These are phyloP conservation scores for Venturia carpophila DNA, from an alignment of 2,329 filamentous ascomycete genomes.

Conservation along the genomic window DNA sequence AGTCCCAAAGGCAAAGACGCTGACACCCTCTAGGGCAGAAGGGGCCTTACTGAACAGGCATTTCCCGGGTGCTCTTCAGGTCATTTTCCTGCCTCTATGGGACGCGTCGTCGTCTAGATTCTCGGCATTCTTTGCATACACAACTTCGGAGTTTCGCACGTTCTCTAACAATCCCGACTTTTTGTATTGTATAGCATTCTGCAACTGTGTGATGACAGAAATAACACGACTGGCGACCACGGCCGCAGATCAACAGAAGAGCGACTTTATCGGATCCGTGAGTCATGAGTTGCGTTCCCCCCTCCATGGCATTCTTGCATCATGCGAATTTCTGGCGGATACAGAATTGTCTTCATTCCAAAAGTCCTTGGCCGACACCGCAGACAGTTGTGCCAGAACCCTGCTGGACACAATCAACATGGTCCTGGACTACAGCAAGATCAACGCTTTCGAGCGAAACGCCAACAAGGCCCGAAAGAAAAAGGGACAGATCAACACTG, in stretches of 20 bases:
- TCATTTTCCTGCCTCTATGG: slow-evolving; percentile 46
- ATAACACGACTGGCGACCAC: slow-evolving; percentile 34
- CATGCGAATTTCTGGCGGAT: slow-evolving; percentile 43
- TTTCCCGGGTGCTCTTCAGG: slow-evolving; percentile 41
- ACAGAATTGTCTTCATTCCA: slow-evolving; percentile 26
- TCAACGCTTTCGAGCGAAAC: slow-evolving; percentile 27
- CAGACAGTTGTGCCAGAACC: slow-evolving; percentile 34
- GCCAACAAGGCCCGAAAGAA: slow-evolving; percentile 26
- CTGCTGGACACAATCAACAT: slow-evolving; percentile 37
- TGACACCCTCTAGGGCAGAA: slow-evolving; percentile 26
- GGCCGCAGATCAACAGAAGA: slow-evolving; percentile 41
- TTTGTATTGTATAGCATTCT: slow-evolving; percentile 35
- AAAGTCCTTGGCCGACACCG: slow-evolving; percentile 25
- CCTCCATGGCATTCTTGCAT: slow-evolving; percentile 42
- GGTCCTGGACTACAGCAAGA: slow-evolving; percentile 26
- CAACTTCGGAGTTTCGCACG: slow-evolving; percentile 27
- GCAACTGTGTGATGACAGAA: slow-evolving; percentile 37
- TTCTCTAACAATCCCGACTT: slow-evolving; percentile 34
- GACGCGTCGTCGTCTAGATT: slow-evolving; percentile 42
- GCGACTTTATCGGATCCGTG: slow-evolving; percentile 42
- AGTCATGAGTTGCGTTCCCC: slow-evolving; percentile 43
- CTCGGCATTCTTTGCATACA: slow-evolving; percentile 40
- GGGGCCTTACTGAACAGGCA: slow-evolving; percentile 35
- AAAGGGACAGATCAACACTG: slow-evolving; percentile 21
- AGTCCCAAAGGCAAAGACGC: slow-evolving; percentile 24